These are phyloP conservation scores for Dendrobium huoshanense DNA, from an alignment of 106 monocot genomes.

Conservation along the genomic window DNA sequence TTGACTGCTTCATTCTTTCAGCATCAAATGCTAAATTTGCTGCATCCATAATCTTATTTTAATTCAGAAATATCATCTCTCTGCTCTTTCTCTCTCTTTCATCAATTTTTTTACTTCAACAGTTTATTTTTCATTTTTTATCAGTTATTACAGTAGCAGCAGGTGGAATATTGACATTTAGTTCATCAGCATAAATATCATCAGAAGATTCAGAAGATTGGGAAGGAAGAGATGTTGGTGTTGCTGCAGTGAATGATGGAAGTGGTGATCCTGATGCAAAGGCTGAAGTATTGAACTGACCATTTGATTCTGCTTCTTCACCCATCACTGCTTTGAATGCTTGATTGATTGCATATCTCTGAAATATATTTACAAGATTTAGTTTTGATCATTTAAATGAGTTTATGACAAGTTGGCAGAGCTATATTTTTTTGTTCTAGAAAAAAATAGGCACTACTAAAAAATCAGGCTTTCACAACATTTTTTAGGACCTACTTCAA, in stretches of 20 bases:
- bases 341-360: constrained; percentile 5
- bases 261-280: background rate
- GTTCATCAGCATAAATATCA: background rate
- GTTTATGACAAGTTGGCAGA: background rate
- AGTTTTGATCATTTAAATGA: background rate
- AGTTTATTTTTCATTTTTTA: no score
- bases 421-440: no score
- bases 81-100: no score
- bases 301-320: constrained; percentile 3
- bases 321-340: constrained; percentile 9
- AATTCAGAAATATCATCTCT: background rate
- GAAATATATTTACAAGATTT: constrained; percentile 2
- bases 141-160: background rate
- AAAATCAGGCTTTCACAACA: no score
- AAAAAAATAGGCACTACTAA: no score
- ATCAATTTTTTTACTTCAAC: background rate
- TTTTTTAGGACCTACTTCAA: no score
- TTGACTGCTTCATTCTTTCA: no score
- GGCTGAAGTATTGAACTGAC: constrained; percentile 4
- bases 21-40: no score
- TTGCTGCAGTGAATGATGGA: background rate
- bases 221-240: no score
- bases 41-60: background rate
- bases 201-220: background rate
- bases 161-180: background rate